Base-by-base conservation (phyloP, 805 yeast genomes). In the Starmerella sirachaensis region DNA sequence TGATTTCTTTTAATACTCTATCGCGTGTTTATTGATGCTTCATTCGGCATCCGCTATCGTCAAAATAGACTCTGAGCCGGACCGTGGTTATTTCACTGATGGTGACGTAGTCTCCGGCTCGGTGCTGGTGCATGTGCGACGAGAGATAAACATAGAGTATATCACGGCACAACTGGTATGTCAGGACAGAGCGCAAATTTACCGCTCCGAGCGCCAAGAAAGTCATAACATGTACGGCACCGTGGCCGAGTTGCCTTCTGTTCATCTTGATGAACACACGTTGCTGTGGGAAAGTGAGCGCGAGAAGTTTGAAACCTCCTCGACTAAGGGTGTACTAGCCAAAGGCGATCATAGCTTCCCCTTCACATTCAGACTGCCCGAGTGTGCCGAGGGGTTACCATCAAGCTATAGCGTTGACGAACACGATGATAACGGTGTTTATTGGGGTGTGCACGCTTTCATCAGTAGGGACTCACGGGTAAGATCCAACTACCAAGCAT, bases 401-500 rank as follows among this genome's bases (percentile, higher is more conserved):
- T 31, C 43, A 5, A 40, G 42, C 29, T 39, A 20, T 16, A 27
- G 29, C n/a, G 26, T 30, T 12, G 43, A 40, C 19, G 30, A 27
- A 17, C 40, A 34, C 18, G 27, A 29, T 7, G 31, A 28, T 33
- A 43, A 40, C 23, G 46, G 46, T 4, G 26, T 31, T 6, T 39
- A 30, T 19, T 43, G 46, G 46, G 39, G 41, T 11, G 44, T 43
- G 17, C 16, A 17, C 16, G 43, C 44, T 9, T 24, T 21, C 10
- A 37, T 36, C 10, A 37, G 40, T 17, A 26, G 46, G 7, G 40
- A 37, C 12, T 25, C 37, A 8, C 32, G 40, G 10, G 16, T 35
- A 7, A 25, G 37, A 7, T 25, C 35, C 6, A 36, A 43, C 37
- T 40, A 36, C 29, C 14, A 26, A 18, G 38, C 18, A 4, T 28